These are phyloP conservation scores for Heliamphora exappendiculata DNA, from an alignment of 148 eudicot species.

Conservation along the genomic window DNA sequence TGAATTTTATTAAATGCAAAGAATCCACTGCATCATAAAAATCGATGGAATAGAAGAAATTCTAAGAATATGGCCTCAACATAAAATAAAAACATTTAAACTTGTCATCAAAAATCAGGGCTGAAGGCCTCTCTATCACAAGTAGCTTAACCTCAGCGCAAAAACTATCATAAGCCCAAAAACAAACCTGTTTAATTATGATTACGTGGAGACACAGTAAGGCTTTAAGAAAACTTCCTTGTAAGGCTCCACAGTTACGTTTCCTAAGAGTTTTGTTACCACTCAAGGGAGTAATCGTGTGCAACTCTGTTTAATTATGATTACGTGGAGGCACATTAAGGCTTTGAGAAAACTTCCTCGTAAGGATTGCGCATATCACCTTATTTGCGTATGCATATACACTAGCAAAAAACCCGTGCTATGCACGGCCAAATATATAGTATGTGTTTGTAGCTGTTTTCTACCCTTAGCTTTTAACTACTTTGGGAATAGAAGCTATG, in stretches of 20 bases:
- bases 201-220: not conserved
- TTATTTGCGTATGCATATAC: not conserved
- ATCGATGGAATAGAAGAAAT: not conserved
- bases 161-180: not conserved
- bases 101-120: not conserved
- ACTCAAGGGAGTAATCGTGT: not conserved
- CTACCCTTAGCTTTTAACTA: too few relatives aligned
- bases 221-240: not conserved
- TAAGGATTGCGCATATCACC: not conserved
- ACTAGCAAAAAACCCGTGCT: too few relatives aligned
- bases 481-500: too few relatives aligned
- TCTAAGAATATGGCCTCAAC: not conserved
- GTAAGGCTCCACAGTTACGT: not conserved
- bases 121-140: not conserved
- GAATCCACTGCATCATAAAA: not conserved
- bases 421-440: too few relatives aligned
- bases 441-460: too few relatives aligned
- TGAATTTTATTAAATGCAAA: not conserved
- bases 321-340: not conserved
- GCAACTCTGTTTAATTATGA: not conserved
- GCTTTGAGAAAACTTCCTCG: not conserved
- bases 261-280: not conserved
- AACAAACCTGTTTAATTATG: not conserved
- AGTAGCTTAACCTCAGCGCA: not conserved
- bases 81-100: not conserved